A percentile compares a stretch with the other conserved stretches of the same genome.
phyloP scores from a whole-genome alignment of 345 rosid species.

The Tarenaya hassleriana region DNA sequence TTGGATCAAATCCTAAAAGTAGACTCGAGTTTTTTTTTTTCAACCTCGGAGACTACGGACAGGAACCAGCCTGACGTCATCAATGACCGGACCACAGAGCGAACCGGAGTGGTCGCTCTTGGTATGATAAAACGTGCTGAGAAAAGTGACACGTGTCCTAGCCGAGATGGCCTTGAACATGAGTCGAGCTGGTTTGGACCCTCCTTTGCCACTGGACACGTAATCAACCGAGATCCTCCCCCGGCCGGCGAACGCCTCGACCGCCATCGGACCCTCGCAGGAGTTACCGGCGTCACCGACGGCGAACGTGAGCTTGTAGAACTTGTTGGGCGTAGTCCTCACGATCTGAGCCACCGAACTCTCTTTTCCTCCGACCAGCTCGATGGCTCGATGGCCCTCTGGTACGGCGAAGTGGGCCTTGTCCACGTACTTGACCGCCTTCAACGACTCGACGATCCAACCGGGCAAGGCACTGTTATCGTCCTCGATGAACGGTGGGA shows the following conservation, averaged over 20 bases:
- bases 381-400: constrained; percentile 46
- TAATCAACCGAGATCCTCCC: constrained; percentile 40
- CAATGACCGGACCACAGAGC: constrained; percentile 73
- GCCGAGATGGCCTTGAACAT: constrained; percentile 44
- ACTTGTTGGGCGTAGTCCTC: constrained; percentile 33
- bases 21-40: neutral
- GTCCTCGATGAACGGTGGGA: constrained; percentile 68
- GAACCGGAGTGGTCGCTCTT: constrained; percentile 60
- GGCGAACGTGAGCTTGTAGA: constrained; percentile 46
- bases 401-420: constrained; percentile 52
- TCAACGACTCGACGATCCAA: constrained; percentile 81
- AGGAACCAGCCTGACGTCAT: constrained; percentile 49
- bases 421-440: constrained; percentile 68
- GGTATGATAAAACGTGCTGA: constrained; percentile 59
- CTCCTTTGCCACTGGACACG: constrained; percentile 58
- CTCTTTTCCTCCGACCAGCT: constrained; percentile 73
- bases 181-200: constrained; percentile 38
- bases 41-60: constrained; percentile 26
- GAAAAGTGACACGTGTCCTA: constrained; percentile 52
- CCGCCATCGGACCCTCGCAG: constrained; percentile 56
- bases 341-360: constrained; percentile 61
- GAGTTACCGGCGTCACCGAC: constrained; percentile 54
- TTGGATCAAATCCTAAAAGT: no score
- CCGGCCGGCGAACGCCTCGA: constrained; percentile 58
- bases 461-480: constrained; percentile 63